Base-by-base conservation (phyloP, 2,329 filamentous ascomycete genomes). In the Ophiosphaerella narmari region DNA sequence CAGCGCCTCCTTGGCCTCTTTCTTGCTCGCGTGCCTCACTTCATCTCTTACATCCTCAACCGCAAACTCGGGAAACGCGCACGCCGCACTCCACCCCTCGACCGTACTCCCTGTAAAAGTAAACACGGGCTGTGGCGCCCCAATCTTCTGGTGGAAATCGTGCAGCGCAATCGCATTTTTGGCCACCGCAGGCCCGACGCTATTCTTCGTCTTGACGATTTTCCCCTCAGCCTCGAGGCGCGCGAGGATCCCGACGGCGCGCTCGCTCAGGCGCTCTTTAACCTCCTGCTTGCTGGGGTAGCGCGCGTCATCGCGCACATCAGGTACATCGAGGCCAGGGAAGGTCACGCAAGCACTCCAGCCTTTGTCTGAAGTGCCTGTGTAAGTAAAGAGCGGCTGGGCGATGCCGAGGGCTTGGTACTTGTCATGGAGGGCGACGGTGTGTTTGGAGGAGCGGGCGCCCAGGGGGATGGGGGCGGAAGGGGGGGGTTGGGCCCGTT, bases 1-100 rank as follows among this genome's bases (percentile, higher is more conserved):
- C 18, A 74, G 42, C 1, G 62, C 70, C 48, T 78, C 76, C 48
- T 75, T 77, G 0, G 74, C 76, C 42, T 75, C 73, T 49, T 74
- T 73, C 62, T 79, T 78, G 34, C 63, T 74, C 7, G 9, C 32
- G 13, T 35, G 21, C 1, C 16, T 14, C 11, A n/a, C 14, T 1
- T 31, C 24, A 21, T 32, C 21, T n/a, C 59, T 57, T 9, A 58
- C 18, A 34, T 60, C 58, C 3, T 47, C 45, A 1, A 39, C 50
- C 0, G 47, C 35, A 4, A 66, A 36, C 4, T 57, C 57, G 3
- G 59, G 55, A 35, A 74, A 68, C 1, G 35, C 46, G 8, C 72
- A 48, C 16, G 46, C 59, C 1, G 58, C 65, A 23, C 29, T 44
- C 63, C 65, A 71, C 6, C 66, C 60, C 5, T 43, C 26, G 1